Conservation (phyloP, 2,329 filamentous ascomycete species). For the Apiospora saccharicola region DNA sequence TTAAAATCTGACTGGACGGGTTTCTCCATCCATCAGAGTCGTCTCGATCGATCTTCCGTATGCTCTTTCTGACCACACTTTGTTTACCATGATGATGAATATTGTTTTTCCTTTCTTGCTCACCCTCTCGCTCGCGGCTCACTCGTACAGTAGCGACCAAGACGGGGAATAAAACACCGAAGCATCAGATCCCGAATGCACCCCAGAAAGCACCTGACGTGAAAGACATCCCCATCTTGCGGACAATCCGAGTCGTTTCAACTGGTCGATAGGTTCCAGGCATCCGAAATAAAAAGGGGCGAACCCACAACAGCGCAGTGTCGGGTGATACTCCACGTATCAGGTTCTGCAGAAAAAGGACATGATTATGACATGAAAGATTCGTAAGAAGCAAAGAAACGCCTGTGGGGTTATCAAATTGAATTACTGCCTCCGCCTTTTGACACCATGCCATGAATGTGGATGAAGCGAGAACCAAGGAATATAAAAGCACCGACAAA, state of each 20-base stretch:
- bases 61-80: not conserved
- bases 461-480: not conserved
- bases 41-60: not conserved
- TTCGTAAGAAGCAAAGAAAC: slow-evolving; percentile 5
- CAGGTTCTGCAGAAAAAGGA: not conserved
- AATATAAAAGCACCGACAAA: not conserved
- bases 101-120: not conserved
- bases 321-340: not conserved
- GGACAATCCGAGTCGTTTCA: not conserved
- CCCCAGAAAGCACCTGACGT: not conserved
- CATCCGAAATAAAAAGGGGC: not conserved
- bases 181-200: not conserved
- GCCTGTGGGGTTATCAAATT: slow-evolving; percentile 15
- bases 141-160: not conserved
- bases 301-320: not conserved
- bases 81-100: not conserved
- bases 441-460: slow-evolving; percentile 20
- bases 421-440: slow-evolving; percentile 19
- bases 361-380: not conserved
- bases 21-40: not conserved
- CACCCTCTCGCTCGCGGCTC: not conserved
- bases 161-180: not conserved
- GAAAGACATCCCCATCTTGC: not conserved
- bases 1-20: slow-evolving; percentile 1
- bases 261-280: not conserved